These are phyloP conservation scores for Myriangium duriaei DNA, from an alignment of 2,329 filamentous ascomycete species.

Conservation along the genomic window DNA sequence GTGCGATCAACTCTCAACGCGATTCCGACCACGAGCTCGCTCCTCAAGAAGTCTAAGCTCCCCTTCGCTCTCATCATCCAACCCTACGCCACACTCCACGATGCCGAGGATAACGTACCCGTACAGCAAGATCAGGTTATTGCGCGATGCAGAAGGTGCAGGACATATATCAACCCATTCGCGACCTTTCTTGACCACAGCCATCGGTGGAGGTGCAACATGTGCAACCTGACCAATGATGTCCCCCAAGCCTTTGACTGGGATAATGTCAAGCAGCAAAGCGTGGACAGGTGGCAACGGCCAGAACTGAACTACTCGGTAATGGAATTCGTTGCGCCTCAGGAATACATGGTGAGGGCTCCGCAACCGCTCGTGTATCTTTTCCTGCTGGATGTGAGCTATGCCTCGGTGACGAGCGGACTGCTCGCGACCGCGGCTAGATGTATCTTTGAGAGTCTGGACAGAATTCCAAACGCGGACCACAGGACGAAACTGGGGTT, in stretches of 20 bases:
- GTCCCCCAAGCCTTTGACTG: conserved; percentile 99
- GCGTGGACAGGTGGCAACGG: conserved; percentile 81
- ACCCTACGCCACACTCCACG: conserved; percentile 84
- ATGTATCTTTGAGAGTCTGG: conserved; percentile 87
- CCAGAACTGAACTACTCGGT: conserved; percentile 92
- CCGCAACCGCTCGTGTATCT: conserved; percentile 92
- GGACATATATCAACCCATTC: conserved; percentile 96
- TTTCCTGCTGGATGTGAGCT: conserved; percentile 91
- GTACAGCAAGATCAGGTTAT: conserved; percentile 96
- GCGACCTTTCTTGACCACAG: conserved; percentile 94
- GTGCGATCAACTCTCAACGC: conserved; percentile 91
- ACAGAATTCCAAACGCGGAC: conserved; percentile 96
- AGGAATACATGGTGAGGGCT: conserved; percentile 98
- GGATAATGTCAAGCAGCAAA: conserved; percentile 86
- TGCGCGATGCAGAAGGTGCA: conserved; percentile 85
- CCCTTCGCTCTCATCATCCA: conserved; percentile 94
- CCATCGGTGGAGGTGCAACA: conserved; percentile 97
- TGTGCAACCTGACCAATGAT: conserved; percentile 98
- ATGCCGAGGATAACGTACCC: conserved; percentile 80
- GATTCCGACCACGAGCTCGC: conserved; percentile 78
- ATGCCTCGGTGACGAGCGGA: conserved; percentile 76
- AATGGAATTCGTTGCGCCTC: conserved; percentile 92
- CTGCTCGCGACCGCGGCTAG: conserved; percentile 83
- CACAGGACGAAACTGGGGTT: conserved; percentile 86
- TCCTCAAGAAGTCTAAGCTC: conserved; percentile 92